These are phyloP conservation scores for Lentinus tigrinus DNA, from an alignment of 768 basidiomycete species.

Conservation along the genomic window DNA sequence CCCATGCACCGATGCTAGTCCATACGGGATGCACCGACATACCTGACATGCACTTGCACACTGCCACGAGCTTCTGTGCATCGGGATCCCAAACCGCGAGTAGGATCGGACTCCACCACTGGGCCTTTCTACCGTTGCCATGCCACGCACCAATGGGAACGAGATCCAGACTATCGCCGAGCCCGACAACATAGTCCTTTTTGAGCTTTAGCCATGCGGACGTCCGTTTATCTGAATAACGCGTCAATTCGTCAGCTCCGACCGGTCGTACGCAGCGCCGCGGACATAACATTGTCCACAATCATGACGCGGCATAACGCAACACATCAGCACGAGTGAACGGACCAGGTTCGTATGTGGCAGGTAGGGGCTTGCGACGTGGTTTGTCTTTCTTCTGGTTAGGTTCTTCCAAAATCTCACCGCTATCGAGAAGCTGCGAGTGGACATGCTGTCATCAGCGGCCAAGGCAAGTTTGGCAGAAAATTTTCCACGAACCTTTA, in stretches of 20 bases:
- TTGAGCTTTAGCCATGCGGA: conserved; percentile 90
- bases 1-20: conserved; percentile 1
- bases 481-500: conserved; percentile 56
- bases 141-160: conserved; percentile 84
- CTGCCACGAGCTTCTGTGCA: conserved; percentile 62
- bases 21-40: conserved; percentile 8
- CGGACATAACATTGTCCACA: neutral
- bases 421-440: conserved; percentile 63
- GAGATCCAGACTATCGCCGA: conserved; percentile 75
- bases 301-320: neutral
- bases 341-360: conserved; percentile 80
- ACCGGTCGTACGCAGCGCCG: neutral
- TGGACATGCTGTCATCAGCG: conserved; percentile 11
- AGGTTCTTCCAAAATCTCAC: conserved; percentile 36
- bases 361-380: conserved; percentile 68
- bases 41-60: conserved; percentile 93
- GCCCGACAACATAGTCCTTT: conserved; percentile 82
- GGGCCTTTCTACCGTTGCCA: conserved; percentile 84
- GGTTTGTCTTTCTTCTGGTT: conserved; percentile 35
- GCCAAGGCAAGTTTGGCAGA: neutral
- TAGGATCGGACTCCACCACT: conserved; percentile 91
- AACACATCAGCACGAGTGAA: neutral
- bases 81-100: conserved; percentile 72
- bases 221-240: conserved; percentile 67
- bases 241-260: neutral